Percentiles rank a stretch among this genome's conserved stretches.
phyloP scores from a whole-genome alignment of 2,329 filamentous ascomycete species.

The Claviceps purpurea region DNA sequence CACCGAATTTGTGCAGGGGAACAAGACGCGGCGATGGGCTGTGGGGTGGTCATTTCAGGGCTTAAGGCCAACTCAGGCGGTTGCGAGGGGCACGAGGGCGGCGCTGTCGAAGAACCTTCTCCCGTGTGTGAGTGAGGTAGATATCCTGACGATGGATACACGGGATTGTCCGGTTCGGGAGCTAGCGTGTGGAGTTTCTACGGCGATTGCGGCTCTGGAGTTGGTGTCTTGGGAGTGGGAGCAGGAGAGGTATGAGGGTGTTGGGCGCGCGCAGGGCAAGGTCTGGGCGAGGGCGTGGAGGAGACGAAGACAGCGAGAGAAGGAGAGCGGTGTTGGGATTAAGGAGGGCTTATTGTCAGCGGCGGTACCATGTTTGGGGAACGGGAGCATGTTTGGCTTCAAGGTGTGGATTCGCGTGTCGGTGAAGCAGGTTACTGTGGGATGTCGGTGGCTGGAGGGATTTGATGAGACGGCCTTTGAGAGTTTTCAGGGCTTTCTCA shows the following conservation, averaged over 20 bases:
- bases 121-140: slow-evolving; percentile 27
- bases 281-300: slow-evolving; percentile 70
- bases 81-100: slow-evolving; percentile 31
- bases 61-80: slow-evolving; percentile 43
- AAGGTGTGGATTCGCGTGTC: slow-evolving; percentile 34
- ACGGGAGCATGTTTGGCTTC: slow-evolving; percentile 40
- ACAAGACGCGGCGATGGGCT: slow-evolving; percentile 71
- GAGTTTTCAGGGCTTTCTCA: slow-evolving; percentile 75
- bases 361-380: slow-evolving; percentile 5
- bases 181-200: slow-evolving; percentile 23
- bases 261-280: slow-evolving; percentile 53
- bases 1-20: slow-evolving; percentile 64
- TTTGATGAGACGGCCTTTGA: slow-evolving; percentile 63
- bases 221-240: slow-evolving; percentile 53
- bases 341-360: not conserved
- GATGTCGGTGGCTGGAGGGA: slow-evolving; percentile 56
- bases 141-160: slow-evolving; percentile 31
- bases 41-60: slow-evolving; percentile 74
- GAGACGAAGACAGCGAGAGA: slow-evolving; percentile 40
- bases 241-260: slow-evolving; percentile 34
- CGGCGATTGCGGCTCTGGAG: slow-evolving; percentile 40
- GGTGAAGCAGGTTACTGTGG: slow-evolving; percentile 29
- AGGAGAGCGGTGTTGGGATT: slow-evolving; percentile 22
- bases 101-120: slow-evolving; percentile 26
- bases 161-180: slow-evolving; percentile 23